Evolutionary conservation across 1,139 yeast species (phyloP).

Genomic region (Suhomyces atakaporum): DNA sequence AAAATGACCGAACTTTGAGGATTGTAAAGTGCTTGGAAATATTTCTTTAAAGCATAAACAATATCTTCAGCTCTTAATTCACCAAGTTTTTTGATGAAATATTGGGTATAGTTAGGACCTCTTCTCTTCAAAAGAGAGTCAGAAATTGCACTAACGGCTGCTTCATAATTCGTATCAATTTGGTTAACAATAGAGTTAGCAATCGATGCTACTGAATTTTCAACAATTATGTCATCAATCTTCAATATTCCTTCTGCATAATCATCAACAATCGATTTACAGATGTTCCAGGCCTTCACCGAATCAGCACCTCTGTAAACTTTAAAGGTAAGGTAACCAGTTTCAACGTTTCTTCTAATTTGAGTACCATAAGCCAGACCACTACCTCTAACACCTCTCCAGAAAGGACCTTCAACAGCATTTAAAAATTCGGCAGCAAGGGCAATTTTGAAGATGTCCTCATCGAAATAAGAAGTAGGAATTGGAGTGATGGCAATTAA

Average conservation of each 20-base stretch:
- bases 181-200: slow-evolving; percentile 69
- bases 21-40: slow-evolving; percentile 64
- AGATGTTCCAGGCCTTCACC: slow-evolving; percentile 67
- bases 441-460: slow-evolving; percentile 70
- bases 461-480: slow-evolving; percentile 63
- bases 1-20: slow-evolving; percentile 59
- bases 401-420: slow-evolving; percentile 94
- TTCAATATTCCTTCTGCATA: slow-evolving; percentile 53
- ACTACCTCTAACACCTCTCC: slow-evolving; percentile 95
- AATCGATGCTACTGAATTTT: slow-evolving; percentile 74
- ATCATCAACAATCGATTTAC: slow-evolving; percentile 64
- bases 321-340: slow-evolving; percentile 65
- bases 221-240: slow-evolving; percentile 61
- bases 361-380: slow-evolving; percentile 93
- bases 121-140: slow-evolving; percentile 69
- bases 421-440: slow-evolving; percentile 77
- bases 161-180: slow-evolving; percentile 59
- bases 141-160: slow-evolving; percentile 65
- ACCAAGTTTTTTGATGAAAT: slow-evolving; percentile 51
- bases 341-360: slow-evolving; percentile 59
- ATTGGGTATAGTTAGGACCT: slow-evolving; percentile 56
- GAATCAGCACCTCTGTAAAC: slow-evolving; percentile 87
- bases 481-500: slow-evolving; percentile 61
- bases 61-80: slow-evolving; percentile 60
- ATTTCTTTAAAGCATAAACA: slow-evolving; percentile 53